Conservation (phyloP, 2,329 filamentous ascomycete genomes). For the Trichoderma sp. region DNA sequence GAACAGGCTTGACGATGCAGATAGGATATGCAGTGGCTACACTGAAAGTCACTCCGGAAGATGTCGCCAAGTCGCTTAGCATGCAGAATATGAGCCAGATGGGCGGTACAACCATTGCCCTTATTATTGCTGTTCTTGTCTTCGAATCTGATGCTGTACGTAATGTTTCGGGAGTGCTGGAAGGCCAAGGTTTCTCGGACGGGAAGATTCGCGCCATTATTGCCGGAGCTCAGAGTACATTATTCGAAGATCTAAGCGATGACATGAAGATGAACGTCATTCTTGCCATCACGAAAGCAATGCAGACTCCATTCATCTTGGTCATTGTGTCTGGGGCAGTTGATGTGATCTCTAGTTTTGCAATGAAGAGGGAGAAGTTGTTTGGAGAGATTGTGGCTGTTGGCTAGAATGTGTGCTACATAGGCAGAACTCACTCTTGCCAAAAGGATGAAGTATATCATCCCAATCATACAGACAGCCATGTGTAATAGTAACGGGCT, state of each 20-base stretch:
- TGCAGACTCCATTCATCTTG: conserved; percentile 7
- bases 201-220: conserved; percentile 1
- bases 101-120: conserved; percentile 27
- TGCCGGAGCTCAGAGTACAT: conserved; percentile 11
- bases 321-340: conserved; percentile 8
- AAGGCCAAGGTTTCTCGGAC: neutral
- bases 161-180: neutral
- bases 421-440: neutral
- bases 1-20: conserved; percentile 22
- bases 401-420: neutral
- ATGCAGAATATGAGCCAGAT: conserved; percentile 32
- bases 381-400: neutral
- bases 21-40: conserved; percentile 30
- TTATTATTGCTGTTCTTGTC: conserved; percentile 28
- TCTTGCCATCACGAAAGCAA: conserved; percentile 5
- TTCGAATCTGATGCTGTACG: conserved; percentile 31
- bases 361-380: neutral
- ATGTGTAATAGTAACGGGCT: neutral
- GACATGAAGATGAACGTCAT: neutral
- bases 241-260: neutral
- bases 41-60: conserved; percentile 19
- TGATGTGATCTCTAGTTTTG: neutral
- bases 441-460: too few species aligned
- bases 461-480: too few species aligned
- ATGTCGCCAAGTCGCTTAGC: neutral